These are phyloP conservation scores for Canavalia gladiata DNA, from an alignment of 306 rosid species.

Conservation along the genomic window DNA sequence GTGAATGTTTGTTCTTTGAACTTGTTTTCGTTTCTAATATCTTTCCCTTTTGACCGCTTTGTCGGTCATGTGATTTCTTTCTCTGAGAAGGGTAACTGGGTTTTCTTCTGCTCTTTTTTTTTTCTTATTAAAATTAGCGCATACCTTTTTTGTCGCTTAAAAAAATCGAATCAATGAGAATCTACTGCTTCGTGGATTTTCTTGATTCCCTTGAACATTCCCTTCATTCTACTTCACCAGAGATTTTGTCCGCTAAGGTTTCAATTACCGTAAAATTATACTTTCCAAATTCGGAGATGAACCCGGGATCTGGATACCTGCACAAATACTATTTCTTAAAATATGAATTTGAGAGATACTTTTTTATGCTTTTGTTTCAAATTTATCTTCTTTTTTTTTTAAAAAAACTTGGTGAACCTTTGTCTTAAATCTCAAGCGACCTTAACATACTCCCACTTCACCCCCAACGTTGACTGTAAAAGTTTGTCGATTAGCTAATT, in stretches of 20 bases:
- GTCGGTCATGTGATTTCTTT: conserved; percentile 51
- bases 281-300: conserved; percentile 8
- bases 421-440: conserved; percentile 9
- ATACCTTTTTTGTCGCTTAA: background rate
- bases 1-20: conserved; percentile 47
- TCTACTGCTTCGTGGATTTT: conserved; percentile 22
- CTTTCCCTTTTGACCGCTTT: conserved; percentile 38
- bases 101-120: conserved; percentile 13
- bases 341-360: background rate
- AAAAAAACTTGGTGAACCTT: background rate
- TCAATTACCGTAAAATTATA: conserved; percentile 7
- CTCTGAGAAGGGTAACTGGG: conserved; percentile 23
- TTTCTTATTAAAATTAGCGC: conserved; percentile 19
- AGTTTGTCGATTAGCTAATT: conserved; percentile 8
- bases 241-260: conserved; percentile 26
- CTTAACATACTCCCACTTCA: background rate
- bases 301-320: background rate
- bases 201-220: conserved; percentile 34
- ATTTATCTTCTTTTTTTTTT: background rate
- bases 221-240: conserved; percentile 39
- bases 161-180: conserved; percentile 24
- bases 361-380: background rate
- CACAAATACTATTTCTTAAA: conserved; percentile 14
- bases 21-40: conserved; percentile 3
- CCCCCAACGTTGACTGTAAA: background rate